Base-by-base conservation (phyloP, 257 asterid genomes). In the Mentha longifolia region DNA sequence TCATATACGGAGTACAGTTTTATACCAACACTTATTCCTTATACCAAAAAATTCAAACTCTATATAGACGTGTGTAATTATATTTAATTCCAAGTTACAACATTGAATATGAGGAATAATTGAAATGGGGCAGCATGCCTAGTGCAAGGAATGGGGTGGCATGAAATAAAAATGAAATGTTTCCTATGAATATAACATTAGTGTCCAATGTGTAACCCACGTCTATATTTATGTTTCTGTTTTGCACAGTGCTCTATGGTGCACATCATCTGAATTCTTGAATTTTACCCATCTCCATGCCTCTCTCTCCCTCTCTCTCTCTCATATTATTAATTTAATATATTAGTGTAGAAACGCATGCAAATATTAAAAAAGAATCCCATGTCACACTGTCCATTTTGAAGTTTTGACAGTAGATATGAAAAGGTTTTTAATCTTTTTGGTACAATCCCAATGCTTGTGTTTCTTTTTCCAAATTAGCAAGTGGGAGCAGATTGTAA, bases 361-460 rank as follows among this genome's bases (percentile, higher is more conserved):
- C 83, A 74, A 35, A 55, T 52, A 41, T 51, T 59, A 45, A 47
- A 78, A 31, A 55, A 39, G 59, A 45, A 66, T 16, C 83, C 81
- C 83, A 74, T 76, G 75, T 76, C 77, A 71, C 77, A 17, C 39
- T 76, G 81, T 76, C 83, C 70, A 80, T 80, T 71, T 47, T 77
- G 61, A 43, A 9, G 46, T 15, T 31, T 45, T 58, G 16, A 46
- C 71, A 71, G 70, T 61, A 12, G 74, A 76, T 78, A 62, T 77
- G 84, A 67, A 89, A 64, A 89, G 85, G 89, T 83, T 77, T 59
- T 51, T 71, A 9, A 81, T 83, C 87, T 85, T 85, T 84, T 73
- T 76, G 19, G 57, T 76, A 78, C 84, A 74, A 82, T 79, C 82
- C 82, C 82, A 61, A 73, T 65, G 78, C 74, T 72, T 16, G 5